Base-by-base conservation (phyloP, 2,329 filamentous ascomycete species). In the Sclerotiophoma versabilis region DNA sequence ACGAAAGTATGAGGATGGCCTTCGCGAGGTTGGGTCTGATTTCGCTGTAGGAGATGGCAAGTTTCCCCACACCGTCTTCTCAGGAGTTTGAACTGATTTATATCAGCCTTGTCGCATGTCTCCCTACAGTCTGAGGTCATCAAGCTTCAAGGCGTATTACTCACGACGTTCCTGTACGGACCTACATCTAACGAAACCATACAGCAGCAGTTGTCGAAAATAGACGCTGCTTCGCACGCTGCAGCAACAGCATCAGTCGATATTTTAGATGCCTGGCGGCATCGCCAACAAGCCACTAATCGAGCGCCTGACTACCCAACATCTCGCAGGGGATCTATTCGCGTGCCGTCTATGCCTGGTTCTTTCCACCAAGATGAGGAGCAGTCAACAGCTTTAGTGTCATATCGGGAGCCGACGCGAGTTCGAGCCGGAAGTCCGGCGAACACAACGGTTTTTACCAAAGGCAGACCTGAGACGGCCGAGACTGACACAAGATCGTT, bases 41-140 rank as follows among this genome's bases (percentile, higher is more conserved):
- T 74, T 72, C 47, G 68, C 70, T 14, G 50, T 70, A 19, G 72
- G 72, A 12, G 71, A 75, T 59, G 66, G 72, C 73, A 68, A 44
- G 62, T 38, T 14, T 12, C 19, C 2, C 6, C 1, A 19, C n/a
- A 14, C n/a, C 9, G 12, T 20, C 11, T 27, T 17, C 11, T 15
- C 5, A 10, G 17, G 20, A 22, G 5, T n/a, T 4, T 41, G 11
- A 48, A 19, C 32, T 43, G 6, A 46, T 9, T 2, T n/a, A 23
- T 10, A 6, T 23, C 30, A 75, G 72, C 70, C 7, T 52, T 66
- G 26, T 64, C 71, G 14, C 68, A 74, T 45, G 65, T 65, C 10
- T 69, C 59, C 4, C 62, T 75, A 10, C 72, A 74, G 43, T 66
- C 68, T 4, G 68, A 74, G 32, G 72, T 75, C 34, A 75, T 75